Evolutionary conservation across 1,284 basidiomycete genomes (phyloP).

Genomic region (Meira miltonrushii): DNA sequence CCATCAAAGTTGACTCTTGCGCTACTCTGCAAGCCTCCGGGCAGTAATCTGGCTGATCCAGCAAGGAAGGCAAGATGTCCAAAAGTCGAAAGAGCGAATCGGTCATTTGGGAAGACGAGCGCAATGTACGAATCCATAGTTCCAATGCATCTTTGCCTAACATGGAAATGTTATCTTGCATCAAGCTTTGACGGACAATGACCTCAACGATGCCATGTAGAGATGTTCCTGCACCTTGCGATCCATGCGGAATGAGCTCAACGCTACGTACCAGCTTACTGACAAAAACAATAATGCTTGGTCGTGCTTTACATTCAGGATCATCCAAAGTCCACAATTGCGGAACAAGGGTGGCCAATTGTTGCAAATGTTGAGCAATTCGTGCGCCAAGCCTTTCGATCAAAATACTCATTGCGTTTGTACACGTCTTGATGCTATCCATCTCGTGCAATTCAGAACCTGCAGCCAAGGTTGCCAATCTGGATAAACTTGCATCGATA

Average conservation of each 20-base stretch:
- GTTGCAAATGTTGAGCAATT: slow-evolving; percentile 35
- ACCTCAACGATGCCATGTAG: slow-evolving; percentile 41
- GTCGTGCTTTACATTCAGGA: slow-evolving; percentile 38
- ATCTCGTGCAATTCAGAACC: slow-evolving; percentile 39
- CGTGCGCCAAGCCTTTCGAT: slow-evolving; percentile 46
- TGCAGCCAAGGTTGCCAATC: slow-evolving; percentile 33
- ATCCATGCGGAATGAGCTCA: slow-evolving; percentile 27
- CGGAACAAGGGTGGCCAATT: slow-evolving; percentile 39
- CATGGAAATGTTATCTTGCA: slow-evolving; percentile 27
- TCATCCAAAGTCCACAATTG: slow-evolving; percentile 44
- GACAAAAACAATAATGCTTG: slow-evolving; percentile 45
- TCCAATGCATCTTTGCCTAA: slow-evolving; percentile 45
- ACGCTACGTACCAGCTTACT: slow-evolving; percentile 41
- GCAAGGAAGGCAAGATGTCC: slow-evolving; percentile 25
- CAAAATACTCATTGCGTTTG: slow-evolving; percentile 40
- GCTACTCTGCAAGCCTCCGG: slow-evolving; percentile 42
- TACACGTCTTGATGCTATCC: slow-evolving; percentile 45
- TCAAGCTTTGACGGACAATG: slow-evolving; percentile 37
- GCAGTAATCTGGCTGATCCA: slow-evolving; percentile 42
- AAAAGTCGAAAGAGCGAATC: slow-evolving; percentile 38
- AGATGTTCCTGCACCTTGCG: slow-evolving; percentile 21
- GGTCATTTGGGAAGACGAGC: slow-evolving; percentile 37
- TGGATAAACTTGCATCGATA: slow-evolving; percentile 33
- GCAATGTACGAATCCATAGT: slow-evolving; percentile 43
- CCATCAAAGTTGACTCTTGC: slow-evolving; percentile 40